Evolutionary conservation across 176 grass and related monocot species (phyloP).

Genomic region (Musa acuminata): DNA sequence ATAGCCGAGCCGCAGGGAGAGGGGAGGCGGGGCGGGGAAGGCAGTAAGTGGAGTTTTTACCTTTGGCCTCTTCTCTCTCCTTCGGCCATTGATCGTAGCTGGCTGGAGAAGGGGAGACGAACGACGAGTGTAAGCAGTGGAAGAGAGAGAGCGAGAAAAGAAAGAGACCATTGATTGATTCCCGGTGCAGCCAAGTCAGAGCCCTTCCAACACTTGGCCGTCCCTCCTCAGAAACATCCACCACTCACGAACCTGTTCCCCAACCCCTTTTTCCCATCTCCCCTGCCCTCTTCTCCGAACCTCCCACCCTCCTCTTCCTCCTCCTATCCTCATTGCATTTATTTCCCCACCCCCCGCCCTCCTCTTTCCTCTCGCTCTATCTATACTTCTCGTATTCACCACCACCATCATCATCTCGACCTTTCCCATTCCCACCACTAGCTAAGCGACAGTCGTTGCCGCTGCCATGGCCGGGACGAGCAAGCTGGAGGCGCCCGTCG

Average conservation of each 20-base stretch:
- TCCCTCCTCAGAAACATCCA: constrained; percentile 33
- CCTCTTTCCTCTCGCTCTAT: neutral
- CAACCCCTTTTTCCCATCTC: neutral
- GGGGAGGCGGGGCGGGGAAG: no score
- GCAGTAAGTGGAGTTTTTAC: no score
- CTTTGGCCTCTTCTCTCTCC: constrained; percentile 1
- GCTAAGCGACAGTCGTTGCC: neutral
- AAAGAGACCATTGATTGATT: constrained; percentile 13
- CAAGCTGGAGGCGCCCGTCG: neutral
- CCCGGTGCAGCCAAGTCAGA: constrained; percentile 42
- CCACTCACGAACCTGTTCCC: constrained; percentile 25
- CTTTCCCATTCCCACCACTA: neutral
- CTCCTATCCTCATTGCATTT: neutral
- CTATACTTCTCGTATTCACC: constrained; percentile 5
- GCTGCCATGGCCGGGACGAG: constrained; percentile 7
- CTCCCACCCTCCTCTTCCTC: constrained; percentile 12
- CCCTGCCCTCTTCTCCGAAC: neutral
- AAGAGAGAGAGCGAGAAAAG: neutral
- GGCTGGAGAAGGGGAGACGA: neutral
- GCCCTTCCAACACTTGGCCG: constrained; percentile 41
- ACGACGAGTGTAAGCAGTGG: constrained; percentile 10
- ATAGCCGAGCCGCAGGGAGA: no score
- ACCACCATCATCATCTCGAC: neutral
- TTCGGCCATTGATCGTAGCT: neutral
- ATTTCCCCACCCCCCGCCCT: neutral